Conservation (phyloP, 768 basidiomycete species). For the Kwoniella sp. region DNA sequence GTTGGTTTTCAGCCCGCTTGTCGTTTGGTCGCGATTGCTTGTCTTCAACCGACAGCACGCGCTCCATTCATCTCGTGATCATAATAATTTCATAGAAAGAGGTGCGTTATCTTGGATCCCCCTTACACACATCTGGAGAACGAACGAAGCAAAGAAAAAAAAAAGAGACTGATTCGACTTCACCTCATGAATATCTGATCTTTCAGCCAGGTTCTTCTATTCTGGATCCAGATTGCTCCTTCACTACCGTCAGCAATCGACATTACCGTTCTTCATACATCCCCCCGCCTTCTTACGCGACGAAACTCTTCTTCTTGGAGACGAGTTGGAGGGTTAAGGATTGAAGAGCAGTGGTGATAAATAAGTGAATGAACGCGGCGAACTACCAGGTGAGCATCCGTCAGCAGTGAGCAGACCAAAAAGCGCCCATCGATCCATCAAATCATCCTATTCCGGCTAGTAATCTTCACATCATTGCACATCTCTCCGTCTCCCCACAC, state of each 20-base stretch:
- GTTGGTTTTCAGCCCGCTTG: background rate
- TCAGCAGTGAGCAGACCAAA: background rate
- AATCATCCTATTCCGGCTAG: background rate
- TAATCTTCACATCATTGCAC: background rate
- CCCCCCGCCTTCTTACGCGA: background rate
- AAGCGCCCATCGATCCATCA: background rate
- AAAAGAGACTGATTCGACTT: background rate
- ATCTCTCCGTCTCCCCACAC: background rate
- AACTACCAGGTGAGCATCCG: background rate
- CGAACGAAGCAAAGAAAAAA: background rate
- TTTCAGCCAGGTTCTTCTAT: too few relatives aligned
- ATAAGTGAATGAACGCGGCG: conserved; percentile 1
- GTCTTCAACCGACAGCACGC: conserved; percentile 1
- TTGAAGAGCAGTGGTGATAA: background rate
- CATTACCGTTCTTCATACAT: background rate
- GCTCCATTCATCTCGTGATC: background rate
- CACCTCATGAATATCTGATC: too few relatives aligned
- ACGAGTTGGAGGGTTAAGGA: background rate
- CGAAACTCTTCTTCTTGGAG: background rate
- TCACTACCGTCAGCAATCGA: background rate
- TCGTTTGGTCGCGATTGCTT: background rate
- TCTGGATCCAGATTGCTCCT: background rate
- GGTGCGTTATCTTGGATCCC: background rate
- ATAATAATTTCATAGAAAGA: background rate
- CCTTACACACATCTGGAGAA: background rate